These are phyloP conservation scores for Lipomyces spencermartinsiae DNA, from an alignment of 805 yeast genomes.

Conservation along the genomic window DNA sequence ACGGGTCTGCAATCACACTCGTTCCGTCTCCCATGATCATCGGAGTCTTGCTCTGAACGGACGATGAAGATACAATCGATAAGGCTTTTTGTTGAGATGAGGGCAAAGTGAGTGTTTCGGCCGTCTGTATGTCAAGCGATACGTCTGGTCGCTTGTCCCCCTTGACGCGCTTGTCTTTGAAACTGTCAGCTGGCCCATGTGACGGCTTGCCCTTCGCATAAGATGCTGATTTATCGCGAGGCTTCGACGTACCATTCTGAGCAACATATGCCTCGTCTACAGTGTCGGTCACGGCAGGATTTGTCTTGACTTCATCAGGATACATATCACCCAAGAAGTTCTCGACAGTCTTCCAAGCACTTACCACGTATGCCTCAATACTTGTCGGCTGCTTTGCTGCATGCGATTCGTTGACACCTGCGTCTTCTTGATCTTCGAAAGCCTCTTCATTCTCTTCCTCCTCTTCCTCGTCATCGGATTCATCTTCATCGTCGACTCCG, in stretches of 20 bases:
- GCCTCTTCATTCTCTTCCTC: background rate
- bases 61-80: background rate
- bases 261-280: background rate
- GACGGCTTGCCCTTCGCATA: background rate
- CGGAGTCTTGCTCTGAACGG: background rate
- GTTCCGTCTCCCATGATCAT: slow-evolving; percentile 17
- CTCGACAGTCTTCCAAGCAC: background rate
- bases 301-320: background rate
- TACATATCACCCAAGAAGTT: background rate
- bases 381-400: background rate
- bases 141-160: background rate
- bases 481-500: background rate
- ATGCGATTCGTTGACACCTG: background rate
- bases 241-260: background rate
- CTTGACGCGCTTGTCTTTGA: background rate
- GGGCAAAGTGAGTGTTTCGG: background rate
- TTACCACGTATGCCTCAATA: background rate
- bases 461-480: slow-evolving; percentile 8
- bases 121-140: background rate
- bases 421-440: background rate
- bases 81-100: background rate
- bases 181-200: background rate
- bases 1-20: slow-evolving; percentile 31
- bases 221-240: background rate
- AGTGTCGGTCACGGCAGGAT: background rate